Evolutionary conservation across 495 filamentous ascomycete species (phyloP), one percentile per base, ranked within the genome.

Genomic region (Thermochaetoides thermophila): DNA sequence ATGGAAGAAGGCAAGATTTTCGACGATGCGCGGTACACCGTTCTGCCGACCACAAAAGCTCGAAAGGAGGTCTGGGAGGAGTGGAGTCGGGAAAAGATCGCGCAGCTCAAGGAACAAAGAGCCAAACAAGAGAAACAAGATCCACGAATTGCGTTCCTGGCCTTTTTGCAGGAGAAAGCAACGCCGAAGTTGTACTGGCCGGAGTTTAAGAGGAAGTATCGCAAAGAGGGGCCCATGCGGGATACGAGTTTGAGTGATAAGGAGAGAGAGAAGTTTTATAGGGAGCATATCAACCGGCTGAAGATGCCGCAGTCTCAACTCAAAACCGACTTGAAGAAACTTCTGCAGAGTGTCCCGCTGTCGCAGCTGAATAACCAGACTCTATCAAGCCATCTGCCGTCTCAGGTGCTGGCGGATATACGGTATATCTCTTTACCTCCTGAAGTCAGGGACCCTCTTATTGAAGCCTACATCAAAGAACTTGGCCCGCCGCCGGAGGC

Each of bases 111-210:
- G 43, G 77, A 78, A 33, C 70, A 69, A 45, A 78, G 81, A 27
- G 75, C 74, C 35, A 78, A 74, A 29, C 70, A 83, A 41, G 79
- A 81, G 49, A 87, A 84, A 60, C 71, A 74, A 33, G 84, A 97
- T 43, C 91, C 89, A 6, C 64, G 71, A 15, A 82, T 94, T 37
- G 73, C 79, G 17, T 97, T 85, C 52, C 56, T 95, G 38, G 71
- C 69, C 0, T 84, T 97, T 42, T 61, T 97, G 14, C 73, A 85
- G 36, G 73, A 78, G 39, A 63, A 78, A 35, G 84, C 84, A 1
- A 87, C 76, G 0, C 77, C 81, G 1, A 95, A 94, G 57, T 61
- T 96, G 8, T 97, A 91, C 55, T 97, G 89, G 89, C 75, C 81
- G 0, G 89, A 97, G 49, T 97, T 97, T 53, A 82, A 82, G 41